These are phyloP conservation scores for Somion occarium DNA, from an alignment of 1,284 basidiomycete species.

Conservation along the genomic window DNA sequence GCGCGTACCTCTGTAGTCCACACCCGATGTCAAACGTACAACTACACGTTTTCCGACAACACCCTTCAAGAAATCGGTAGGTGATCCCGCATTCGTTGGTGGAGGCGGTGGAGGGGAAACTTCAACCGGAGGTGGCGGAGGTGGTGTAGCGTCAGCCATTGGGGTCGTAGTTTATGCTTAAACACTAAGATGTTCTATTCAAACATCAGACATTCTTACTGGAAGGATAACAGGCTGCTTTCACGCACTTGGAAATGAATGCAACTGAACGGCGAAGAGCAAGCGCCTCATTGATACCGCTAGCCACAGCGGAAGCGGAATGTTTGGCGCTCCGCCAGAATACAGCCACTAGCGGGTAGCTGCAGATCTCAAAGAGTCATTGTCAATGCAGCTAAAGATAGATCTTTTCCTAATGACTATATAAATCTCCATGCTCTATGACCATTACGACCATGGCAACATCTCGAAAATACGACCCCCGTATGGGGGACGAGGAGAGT, in stretches of 20 bases:
- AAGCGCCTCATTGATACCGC: no score
- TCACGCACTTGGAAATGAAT: no score
- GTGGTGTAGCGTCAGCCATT: conserved; percentile 12
- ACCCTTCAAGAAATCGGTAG: conserved; percentile 87
- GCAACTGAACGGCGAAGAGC: no score
- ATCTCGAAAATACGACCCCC: conserved; percentile 11
- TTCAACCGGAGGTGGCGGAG: conserved; percentile 21
- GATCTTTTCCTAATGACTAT: neutral
- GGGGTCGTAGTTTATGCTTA: neutral
- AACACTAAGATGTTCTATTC: neutral
- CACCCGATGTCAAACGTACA: conserved; percentile 91
- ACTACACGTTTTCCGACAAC: conserved; percentile 95
- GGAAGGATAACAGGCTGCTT: no score
- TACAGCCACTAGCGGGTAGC: neutral
- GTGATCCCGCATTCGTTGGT: conserved; percentile 59
- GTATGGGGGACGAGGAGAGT: conserved; percentile 8
- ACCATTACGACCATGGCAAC: neutral
- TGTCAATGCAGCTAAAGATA: neutral
- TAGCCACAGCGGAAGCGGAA: no score
- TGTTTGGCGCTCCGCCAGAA: neutral
- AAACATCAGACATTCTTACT: neutral
- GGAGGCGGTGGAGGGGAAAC: conserved; percentile 47
- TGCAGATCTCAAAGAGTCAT: no score
- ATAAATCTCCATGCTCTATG: neutral
- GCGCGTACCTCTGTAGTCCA: conserved; percentile 87